Percentiles rank a stretch among this genome's conserved stretches.
These are phyloP conservation scores for Petrea volubilis DNA, from an alignment of 257 asterid species.

Conservation along the genomic window DNA sequence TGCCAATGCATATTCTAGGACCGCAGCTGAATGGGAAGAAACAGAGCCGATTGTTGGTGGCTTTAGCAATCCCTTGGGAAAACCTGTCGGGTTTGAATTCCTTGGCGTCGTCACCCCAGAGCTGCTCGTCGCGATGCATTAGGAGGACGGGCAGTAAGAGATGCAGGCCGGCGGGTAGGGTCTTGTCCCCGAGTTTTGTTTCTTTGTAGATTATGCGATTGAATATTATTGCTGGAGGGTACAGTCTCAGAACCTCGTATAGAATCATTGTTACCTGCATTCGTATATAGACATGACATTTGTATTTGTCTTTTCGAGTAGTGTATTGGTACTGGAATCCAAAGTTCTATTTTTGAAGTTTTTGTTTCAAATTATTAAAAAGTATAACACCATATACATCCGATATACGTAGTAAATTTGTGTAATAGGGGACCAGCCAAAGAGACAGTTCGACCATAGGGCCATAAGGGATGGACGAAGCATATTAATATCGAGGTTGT, in stretches of 20 bases:
- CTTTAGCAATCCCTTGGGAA: conserved; percentile 46
- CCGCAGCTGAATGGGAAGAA: conserved; percentile 57
- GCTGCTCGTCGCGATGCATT: conserved; percentile 37
- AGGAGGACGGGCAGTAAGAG: conserved; percentile 36
- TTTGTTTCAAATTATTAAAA: too few relatives aligned
- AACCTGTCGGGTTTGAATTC: conserved; percentile 62
- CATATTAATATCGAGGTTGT: too few relatives aligned
- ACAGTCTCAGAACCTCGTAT: conserved; percentile 52
- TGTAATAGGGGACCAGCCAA: too few relatives aligned
- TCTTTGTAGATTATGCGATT: conserved; percentile 28
- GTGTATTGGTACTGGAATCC: too few relatives aligned
- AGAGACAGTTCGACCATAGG: too few relatives aligned
- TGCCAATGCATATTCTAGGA: conserved; percentile 50
- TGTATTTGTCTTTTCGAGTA: not conserved
- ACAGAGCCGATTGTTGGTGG: conserved; percentile 37
- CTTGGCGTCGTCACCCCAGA: conserved; percentile 54
- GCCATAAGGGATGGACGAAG: too few relatives aligned
- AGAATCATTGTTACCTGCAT: conserved; percentile 55
- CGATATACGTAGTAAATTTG: too few relatives aligned
- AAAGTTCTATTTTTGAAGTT: too few relatives aligned
- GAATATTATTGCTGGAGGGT: conserved; percentile 45
- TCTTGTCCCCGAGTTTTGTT: conserved; percentile 45
- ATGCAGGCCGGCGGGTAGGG: conserved; percentile 41
- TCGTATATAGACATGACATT: not conserved
- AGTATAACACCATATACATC: too few relatives aligned